Evolutionary conservation across 345 rosid species (phyloP).

Genomic region (Draba incana): DNA sequence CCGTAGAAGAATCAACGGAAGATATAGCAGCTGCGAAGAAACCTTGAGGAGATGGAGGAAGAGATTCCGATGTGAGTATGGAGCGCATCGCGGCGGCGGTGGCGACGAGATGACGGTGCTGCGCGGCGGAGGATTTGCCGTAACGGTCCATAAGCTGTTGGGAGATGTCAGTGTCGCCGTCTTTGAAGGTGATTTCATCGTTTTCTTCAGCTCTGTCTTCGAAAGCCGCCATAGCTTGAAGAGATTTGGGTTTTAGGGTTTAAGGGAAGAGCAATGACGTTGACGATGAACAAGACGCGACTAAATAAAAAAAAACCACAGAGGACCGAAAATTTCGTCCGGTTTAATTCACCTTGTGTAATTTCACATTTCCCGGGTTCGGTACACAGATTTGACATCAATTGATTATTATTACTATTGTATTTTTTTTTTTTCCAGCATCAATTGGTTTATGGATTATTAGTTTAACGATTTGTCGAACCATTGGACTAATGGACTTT

Average conservation of each 20-base stretch:
- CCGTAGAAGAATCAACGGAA: slow-evolving; percentile 40
- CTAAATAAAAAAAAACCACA: slow-evolving; percentile 9
- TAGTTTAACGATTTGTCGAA: too few relatives aligned
- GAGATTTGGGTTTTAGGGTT: slow-evolving; percentile 39
- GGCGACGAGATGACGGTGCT: slow-evolving; percentile 91
- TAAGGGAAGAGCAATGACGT: slow-evolving; percentile 27
- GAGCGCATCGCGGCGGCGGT: slow-evolving; percentile 89
- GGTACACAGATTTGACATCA: neutral
- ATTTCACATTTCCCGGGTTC: slow-evolving; percentile 11
- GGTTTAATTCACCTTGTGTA: slow-evolving; percentile 14
- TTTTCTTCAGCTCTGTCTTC: slow-evolving; percentile 38
- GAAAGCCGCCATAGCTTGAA: slow-evolving; percentile 35
- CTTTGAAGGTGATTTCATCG: slow-evolving; percentile 46
- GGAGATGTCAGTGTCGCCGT: slow-evolving; percentile 62
- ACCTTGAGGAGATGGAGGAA: slow-evolving; percentile 59
- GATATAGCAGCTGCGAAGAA: slow-evolving; percentile 87
- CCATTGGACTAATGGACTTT: too few relatives aligned
- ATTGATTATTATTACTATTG: too few relatives aligned
- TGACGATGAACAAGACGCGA: neutral
- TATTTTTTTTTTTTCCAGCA: too few relatives aligned
- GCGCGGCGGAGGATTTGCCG: slow-evolving; percentile 75
- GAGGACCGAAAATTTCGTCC: slow-evolving; percentile 17
- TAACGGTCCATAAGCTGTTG: slow-evolving; percentile 92
- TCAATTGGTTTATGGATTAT: too few relatives aligned
- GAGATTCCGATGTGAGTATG: slow-evolving; percentile 67